A percentile compares a stretch with the other conserved stretches of the same genome.
Conservation (phyloP, 2,329 filamentous ascomycete genomes). For the Uncinocarpus reesii region DNA sequence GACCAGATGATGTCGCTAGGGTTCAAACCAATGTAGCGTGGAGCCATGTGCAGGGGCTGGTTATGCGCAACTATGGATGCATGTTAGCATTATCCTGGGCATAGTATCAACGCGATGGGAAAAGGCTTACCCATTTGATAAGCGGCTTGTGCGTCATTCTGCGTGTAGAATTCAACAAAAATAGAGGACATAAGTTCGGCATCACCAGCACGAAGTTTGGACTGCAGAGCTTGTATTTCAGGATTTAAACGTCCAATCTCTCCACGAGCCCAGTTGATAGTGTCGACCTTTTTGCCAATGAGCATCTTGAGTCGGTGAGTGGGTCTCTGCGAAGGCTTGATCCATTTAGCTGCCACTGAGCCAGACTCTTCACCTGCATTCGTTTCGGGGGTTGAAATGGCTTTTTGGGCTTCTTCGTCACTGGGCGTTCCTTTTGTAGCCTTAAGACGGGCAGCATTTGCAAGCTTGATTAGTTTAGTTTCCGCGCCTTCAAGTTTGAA, state of each 20-base stretch:
- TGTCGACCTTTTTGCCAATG: constrained; percentile 82
- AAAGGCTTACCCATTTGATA: constrained; percentile 52
- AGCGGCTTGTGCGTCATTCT: constrained; percentile 74
- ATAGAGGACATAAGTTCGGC: constrained; percentile 61
- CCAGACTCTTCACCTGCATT: constrained; percentile 57
- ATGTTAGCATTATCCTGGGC: neutral
- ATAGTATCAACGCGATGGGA: neutral
- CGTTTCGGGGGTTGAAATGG: constrained; percentile 31
- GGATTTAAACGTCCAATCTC: constrained; percentile 68
- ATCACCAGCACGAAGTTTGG: constrained; percentile 54
- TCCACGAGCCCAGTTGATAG: constrained; percentile 76
- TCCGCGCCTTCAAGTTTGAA: constrained; percentile 78
- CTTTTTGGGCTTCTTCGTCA: constrained; percentile 25
- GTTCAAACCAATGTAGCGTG: constrained; percentile 70
- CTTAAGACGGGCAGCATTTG: constrained; percentile 62
- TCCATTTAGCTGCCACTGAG: constrained; percentile 26
- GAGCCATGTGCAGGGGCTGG: constrained; percentile 74
- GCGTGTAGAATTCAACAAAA: constrained; percentile 80
- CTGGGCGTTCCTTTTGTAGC: constrained; percentile 49
- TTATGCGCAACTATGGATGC: constrained; percentile 58
- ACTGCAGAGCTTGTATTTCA: constrained; percentile 58
- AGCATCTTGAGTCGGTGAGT: constrained; percentile 62
- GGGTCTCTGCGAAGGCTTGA: constrained; percentile 62
- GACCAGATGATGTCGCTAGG: constrained; percentile 79
- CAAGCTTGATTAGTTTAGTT: constrained; percentile 69